Evolutionary conservation across 2,329 filamentous ascomycete species (phyloP).

Genomic region (Pyricularia pennisetigena): DNA sequence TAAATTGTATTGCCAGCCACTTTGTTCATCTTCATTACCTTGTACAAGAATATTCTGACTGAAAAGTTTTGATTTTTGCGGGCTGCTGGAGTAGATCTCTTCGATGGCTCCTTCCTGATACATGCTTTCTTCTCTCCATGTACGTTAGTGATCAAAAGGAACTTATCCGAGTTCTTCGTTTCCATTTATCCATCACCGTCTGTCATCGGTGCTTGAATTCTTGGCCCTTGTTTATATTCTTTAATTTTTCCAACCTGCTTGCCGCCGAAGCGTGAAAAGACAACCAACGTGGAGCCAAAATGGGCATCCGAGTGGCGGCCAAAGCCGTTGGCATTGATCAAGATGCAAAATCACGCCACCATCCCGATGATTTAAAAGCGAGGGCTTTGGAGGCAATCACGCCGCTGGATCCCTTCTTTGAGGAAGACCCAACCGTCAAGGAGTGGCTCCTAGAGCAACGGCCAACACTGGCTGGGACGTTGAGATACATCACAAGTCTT

Average conservation of each 20-base stretch:
- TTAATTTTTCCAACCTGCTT: not conserved
- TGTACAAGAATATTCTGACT: not conserved
- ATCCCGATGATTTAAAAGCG: not conserved
- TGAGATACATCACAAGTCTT: slow-evolving; percentile 26
- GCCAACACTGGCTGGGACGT: slow-evolving; percentile 20
- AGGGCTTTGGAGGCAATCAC: not conserved
- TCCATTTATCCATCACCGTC: not conserved
- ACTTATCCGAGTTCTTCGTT: not conserved
- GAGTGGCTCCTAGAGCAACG: slow-evolving; percentile 29
- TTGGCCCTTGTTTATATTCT: not conserved
- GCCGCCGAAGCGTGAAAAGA: not conserved
- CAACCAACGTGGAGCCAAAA: not conserved
- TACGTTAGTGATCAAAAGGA: not conserved
- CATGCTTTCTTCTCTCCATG: not conserved
- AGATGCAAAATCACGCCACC: not conserved
- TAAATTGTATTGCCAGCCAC: not conserved
- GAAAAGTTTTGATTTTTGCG: not conserved
- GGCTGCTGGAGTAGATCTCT: not conserved
- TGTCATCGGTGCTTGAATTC: not conserved
- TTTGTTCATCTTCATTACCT: not conserved
- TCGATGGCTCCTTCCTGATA: not conserved
- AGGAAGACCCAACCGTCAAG: slow-evolving; percentile 29
- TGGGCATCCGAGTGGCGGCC: not conserved
- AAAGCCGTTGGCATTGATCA: not conserved
- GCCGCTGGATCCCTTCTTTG: slow-evolving; percentile 19